Percentiles rank a stretch among this genome's conserved stretches.
Evolutionary conservation across 2,329 filamentous ascomycete species (phyloP).

Genomic region (Diaporthe humulicola): DNA sequence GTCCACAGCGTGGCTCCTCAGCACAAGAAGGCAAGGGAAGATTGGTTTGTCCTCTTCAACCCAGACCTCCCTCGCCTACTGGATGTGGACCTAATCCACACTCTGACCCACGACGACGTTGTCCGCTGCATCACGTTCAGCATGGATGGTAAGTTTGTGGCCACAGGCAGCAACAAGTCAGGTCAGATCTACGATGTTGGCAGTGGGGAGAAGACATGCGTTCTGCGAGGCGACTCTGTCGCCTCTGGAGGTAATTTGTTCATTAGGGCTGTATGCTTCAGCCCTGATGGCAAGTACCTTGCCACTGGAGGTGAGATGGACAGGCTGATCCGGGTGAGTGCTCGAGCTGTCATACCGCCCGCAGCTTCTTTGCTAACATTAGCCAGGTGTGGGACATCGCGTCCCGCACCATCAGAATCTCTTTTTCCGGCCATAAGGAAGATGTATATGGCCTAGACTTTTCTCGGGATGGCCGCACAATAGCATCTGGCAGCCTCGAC

Average conservation of each 20-base stretch:
- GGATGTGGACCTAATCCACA: slow-evolving; percentile 95
- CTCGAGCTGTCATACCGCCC: too few species aligned
- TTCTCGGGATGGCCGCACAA: slow-evolving; percentile 90
- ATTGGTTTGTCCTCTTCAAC: too few species aligned
- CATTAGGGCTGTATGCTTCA: slow-evolving; percentile 98
- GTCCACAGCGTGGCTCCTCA: too few species aligned
- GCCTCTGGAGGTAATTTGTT: slow-evolving; percentile 93
- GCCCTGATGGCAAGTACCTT: slow-evolving; percentile 92
- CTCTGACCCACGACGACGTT: slow-evolving; percentile 91
- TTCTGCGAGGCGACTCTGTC: slow-evolving; percentile 88
- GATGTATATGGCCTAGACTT: slow-evolving; percentile 98
- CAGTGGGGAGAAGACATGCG: slow-evolving; percentile 87
- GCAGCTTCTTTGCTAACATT: too few species aligned
- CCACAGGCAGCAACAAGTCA: slow-evolving; percentile 95
- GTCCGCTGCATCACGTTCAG: slow-evolving; percentile 99
- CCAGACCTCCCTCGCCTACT: slow-evolving; percentile 89
- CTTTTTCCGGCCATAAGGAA: slow-evolving; percentile 95
- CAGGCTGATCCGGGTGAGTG: slow-evolving; percentile 81
- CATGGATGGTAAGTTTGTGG: slow-evolving; percentile 93
- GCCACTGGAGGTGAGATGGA: slow-evolving; percentile 98
- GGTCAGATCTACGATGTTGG: slow-evolving; percentile 98
- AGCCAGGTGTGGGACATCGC: slow-evolving; percentile 88
- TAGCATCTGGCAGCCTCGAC: slow-evolving; percentile 95
- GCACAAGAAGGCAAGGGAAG: too few species aligned
- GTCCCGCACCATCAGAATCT: slow-evolving; percentile 85